These are phyloP conservation scores for Quillaja saponaria DNA, from an alignment of 306 rosid species.

Conservation along the genomic window DNA sequence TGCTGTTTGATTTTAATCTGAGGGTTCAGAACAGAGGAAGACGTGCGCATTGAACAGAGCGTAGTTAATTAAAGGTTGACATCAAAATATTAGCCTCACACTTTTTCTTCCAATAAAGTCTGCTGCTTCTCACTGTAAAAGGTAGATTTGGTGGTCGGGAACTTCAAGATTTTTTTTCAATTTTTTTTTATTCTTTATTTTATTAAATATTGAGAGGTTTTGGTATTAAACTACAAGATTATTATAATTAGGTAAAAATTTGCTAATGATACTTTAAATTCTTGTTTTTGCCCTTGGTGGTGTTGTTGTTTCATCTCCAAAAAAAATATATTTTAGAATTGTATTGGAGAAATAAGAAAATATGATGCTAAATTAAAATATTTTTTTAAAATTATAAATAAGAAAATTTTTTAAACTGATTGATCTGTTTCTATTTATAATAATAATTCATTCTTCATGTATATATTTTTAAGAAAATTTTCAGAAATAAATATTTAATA, in stretches of 20 bases:
- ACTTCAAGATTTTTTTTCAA: conserved; percentile 46
- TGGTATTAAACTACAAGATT: conserved; percentile 1
- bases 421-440: too few species aligned
- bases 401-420: too few species aligned
- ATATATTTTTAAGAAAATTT: too few species aligned
- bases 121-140: conserved; percentile 40
- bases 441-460: too few species aligned
- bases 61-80: conserved; percentile 32
- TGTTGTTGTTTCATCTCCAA: too few species aligned
- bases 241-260: background rate
- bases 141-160: conserved; percentile 71
- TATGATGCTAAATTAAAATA: too few species aligned
- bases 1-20: background rate
- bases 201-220: conserved; percentile 24
- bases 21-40: background rate
- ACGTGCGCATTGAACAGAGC: background rate
- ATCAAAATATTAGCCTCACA: conserved; percentile 54
- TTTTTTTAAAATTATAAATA: too few species aligned
- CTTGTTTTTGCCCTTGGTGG: conserved; percentile 30
- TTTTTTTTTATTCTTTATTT: background rate
- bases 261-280: background rate
- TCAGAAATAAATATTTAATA: too few species aligned
- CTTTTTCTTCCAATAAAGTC: conserved; percentile 47
- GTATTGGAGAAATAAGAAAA: too few species aligned
- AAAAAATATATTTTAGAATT: too few species aligned